Base-by-base conservation (phyloP, 139 green algal species). In the Monoraphidium neglectum region DNA sequence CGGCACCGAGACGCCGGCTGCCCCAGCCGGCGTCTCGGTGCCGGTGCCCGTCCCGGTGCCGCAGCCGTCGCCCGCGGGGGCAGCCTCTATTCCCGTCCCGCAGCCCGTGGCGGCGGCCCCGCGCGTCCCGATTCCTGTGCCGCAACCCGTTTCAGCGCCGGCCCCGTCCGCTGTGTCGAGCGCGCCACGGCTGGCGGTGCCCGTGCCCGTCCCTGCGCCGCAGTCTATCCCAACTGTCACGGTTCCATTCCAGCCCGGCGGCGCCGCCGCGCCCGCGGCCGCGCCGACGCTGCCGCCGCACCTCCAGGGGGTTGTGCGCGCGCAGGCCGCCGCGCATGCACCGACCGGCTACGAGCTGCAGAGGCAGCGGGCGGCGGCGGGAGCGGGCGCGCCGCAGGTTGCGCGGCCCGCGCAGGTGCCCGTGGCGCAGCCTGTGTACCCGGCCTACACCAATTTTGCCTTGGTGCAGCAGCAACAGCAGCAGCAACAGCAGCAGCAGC, bases 401-500 rank as follows among this genome's bases (percentile, higher is more conserved):
- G 51, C 68, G 40, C n/a, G 26, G 49, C 68, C 40, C 37, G 43
- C 54, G 24, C 37, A 43, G 16, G 8, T 60, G 0, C 38, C 38
- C 8, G 28, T 59, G 3, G 38, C 66, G 4, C n/a, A 24, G n/a
- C 64, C 36, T 13, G 37, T 36, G 26, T 3, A 4, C 28, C 21
- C 26, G 12, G 38, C 43, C 2, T n/a, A 43, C n/a, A 6, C 23
- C 3, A 15, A 18, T 43, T 51, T 32, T 24, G 21, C 15, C 53
- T 32, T 24, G 4, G 49, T 46, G n/a, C 68, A 47, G 30, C 62
- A 24, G 33, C 75, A 68, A 40, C 62, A n/a, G 10, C 68, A 74
- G 46, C 49, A 60, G 36, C 38, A n/a, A 32, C 26, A 4, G 30
- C 36, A 69, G 43, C 26, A 53, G 60, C 72, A 78, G 43, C 40